Evolutionary conservation across 495 filamentous ascomycete genomes (phyloP), one percentile per base, ranked within the genome.

Genomic region (Cenococcum geophilum): DNA sequence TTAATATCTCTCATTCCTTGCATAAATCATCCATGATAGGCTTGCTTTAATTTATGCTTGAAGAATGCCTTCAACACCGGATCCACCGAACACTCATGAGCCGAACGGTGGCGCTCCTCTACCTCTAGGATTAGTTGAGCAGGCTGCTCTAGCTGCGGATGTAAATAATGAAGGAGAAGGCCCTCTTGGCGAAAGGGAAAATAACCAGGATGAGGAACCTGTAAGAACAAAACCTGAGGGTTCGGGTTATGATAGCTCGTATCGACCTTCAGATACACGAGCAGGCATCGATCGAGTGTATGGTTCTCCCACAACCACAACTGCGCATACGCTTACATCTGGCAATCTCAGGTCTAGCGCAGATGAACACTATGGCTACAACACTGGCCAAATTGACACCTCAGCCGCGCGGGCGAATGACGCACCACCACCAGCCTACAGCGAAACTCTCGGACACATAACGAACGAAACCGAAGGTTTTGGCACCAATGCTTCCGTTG

Each of bases 381-480:
- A 58, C 21, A 49, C 40, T 40, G 47, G 34, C 27, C 47, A 54
- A 23, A n/a, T 61, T 47, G 27, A 67, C 27, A 23, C 14, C 22
- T 43, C 49, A 1, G 52, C 57, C 5, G 34, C 45, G n/a, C 25
- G 43, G 9, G 34, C 10, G 3, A 22, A 35, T 14, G 66, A 67
- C 34, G 62, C 69, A 6, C 74, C 78, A 12, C 80, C 77, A 34
- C 79, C 80, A 9, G 77, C 76, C 1, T 84, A 80, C 60, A 76
- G 79, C 18, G 77, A 78, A 45, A 63, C 61, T 36, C 77, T 76
- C 59, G 79, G 80, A 36, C 67, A 77, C 36, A 72, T 84, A 18
- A 73, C 78, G 21, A 70, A 80, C 61, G 76, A 71, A 16, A 78
- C 80, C 59, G 74, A 78, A 57, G 82, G 79, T 20, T 73, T 84